These are phyloP conservation scores for Porodaedalea pini DNA, from an alignment of 1,284 basidiomycete species.

Conservation along the genomic window DNA sequence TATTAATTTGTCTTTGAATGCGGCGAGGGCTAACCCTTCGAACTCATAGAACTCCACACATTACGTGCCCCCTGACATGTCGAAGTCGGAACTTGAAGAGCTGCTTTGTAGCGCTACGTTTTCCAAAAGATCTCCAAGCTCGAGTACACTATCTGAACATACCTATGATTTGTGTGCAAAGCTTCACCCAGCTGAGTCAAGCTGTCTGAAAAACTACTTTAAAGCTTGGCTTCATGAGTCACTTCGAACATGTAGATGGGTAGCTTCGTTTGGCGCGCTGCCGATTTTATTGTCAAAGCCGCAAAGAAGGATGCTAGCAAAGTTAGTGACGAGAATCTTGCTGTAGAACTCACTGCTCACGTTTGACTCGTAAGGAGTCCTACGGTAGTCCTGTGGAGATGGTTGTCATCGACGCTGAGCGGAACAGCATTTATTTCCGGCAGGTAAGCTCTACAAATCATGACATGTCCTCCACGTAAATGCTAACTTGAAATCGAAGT, in stretches of 20 bases:
- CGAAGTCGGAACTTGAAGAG: slow-evolving; percentile 10
- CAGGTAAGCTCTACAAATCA: slow-evolving; percentile 7
- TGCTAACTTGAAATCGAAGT: not conserved
- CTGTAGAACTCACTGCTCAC: too few species aligned
- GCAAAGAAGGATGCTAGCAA: not conserved
- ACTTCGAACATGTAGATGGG: slow-evolving; percentile 13
- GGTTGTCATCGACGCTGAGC: slow-evolving; percentile 17
- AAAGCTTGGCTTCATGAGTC: slow-evolving; percentile 17
- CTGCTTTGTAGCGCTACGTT: not conserved
- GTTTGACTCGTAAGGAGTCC: slow-evolving; percentile 1
- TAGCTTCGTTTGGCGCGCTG: slow-evolving; percentile 13
- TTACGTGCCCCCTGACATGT: slow-evolving; percentile 2
- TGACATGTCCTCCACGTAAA: not conserved
- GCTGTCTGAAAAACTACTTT: slow-evolving; percentile 20
- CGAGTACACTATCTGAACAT: not conserved
- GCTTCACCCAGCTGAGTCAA: slow-evolving; percentile 19
- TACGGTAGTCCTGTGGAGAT: slow-evolving; percentile 4
- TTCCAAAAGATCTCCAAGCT: not conserved
- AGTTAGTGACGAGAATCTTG: slow-evolving; percentile 4
- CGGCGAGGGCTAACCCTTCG: not conserved
- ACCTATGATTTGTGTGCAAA: slow-evolving; percentile 13
- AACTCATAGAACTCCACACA: slow-evolving; percentile 18
- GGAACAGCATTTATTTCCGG: slow-evolving; percentile 21
- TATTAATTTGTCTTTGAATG: not conserved
- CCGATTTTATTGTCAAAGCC: slow-evolving; percentile 3